phyloP scores from a whole-genome alignment of 805 yeast species.

The Ogataea neopini region DNA sequence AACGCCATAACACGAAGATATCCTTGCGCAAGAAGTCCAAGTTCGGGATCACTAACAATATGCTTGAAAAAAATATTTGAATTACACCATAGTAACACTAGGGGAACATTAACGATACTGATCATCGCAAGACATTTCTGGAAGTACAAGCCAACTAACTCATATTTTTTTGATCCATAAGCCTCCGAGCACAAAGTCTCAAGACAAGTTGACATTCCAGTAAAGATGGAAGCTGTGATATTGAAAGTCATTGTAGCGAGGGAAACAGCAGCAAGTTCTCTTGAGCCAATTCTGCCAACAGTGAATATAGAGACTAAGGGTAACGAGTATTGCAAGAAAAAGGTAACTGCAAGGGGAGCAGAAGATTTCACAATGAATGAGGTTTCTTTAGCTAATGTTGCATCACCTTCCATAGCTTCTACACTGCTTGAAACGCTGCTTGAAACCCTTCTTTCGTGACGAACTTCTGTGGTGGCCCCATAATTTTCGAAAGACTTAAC shows the following conservation, averaged over 20 bases:
- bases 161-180: constrained; percentile 46
- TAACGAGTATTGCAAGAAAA: constrained; percentile 62
- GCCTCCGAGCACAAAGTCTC: constrained; percentile 75
- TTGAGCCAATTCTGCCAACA: constrained; percentile 66
- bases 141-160: constrained; percentile 37
- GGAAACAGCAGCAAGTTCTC: constrained; percentile 67
- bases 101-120: constrained; percentile 47
- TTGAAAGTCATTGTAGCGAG: constrained; percentile 72
- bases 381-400: neutral
- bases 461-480: neutral
- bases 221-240: constrained; percentile 66
- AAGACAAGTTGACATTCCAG: constrained; percentile 67
- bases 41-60: constrained; percentile 50
- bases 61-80: constrained; percentile 41
- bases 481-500: neutral
- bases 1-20: constrained; percentile 46
- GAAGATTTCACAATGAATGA: constrained; percentile 33
- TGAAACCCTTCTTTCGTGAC: neutral
- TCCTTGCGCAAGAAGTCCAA: constrained; percentile 46
- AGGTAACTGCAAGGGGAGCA: constrained; percentile 58
- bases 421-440: neutral
- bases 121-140: constrained; percentile 59
- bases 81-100: constrained; percentile 56
- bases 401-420: neutral
- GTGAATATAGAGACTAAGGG: constrained; percentile 69